Evolutionary conservation across 208 protist species (phyloP).

Genomic region (Angomonas ambiguus): DNA sequence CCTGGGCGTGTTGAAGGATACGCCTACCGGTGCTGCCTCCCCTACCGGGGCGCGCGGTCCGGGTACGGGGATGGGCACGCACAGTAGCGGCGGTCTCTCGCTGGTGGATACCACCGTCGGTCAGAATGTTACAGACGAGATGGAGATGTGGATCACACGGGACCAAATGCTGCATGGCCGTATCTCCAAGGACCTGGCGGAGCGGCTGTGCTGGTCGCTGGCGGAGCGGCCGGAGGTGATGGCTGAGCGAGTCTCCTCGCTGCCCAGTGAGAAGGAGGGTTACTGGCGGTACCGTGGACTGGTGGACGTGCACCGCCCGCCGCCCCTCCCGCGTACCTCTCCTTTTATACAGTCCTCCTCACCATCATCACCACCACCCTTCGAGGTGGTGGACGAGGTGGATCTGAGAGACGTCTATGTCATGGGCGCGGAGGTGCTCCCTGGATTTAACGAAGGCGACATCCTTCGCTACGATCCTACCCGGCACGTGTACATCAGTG

Average conservation of each 20-base stretch:
- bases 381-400: constrained; percentile 24
- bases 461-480: constrained; percentile 61
- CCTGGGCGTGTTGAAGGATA: constrained; percentile 49
- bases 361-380: not conserved
- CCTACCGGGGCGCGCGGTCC: constrained; percentile 10
- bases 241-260: constrained; percentile 40
- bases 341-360: not conserved
- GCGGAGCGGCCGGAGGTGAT: constrained; percentile 68
- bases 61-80: constrained; percentile 21
- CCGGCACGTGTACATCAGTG: constrained; percentile 46
- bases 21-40: constrained; percentile 21
- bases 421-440: constrained; percentile 70
- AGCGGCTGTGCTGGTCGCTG: constrained; percentile 65
- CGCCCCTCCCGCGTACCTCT: constrained; percentile 35
- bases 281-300: constrained; percentile 82
- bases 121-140: constrained; percentile 49
- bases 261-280: constrained; percentile 40
- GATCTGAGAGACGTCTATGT: constrained; percentile 74
- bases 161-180: constrained; percentile 79
- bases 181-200: constrained; percentile 53
- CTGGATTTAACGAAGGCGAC: constrained; percentile 80
- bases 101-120: constrained; percentile 26
- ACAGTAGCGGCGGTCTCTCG: constrained; percentile 17
- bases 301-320: constrained; percentile 47
- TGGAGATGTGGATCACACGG: constrained; percentile 84